Conservation (phyloP, 2,329 filamentous ascomycete species). For the Hirsutella minnesotensis region DNA sequence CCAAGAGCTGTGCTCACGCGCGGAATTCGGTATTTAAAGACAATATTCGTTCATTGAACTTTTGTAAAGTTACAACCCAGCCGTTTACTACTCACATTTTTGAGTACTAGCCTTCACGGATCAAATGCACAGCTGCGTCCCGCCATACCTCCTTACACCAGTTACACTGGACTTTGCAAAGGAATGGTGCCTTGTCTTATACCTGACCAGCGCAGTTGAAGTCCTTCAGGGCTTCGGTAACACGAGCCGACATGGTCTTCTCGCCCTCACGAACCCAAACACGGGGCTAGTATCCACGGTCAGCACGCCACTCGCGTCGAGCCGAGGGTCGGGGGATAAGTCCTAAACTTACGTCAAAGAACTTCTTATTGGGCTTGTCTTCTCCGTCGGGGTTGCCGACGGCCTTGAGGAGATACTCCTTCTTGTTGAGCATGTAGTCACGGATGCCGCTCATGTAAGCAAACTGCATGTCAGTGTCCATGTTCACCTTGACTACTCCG, state of each 20-base stretch:
- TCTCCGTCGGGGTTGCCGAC: slow-evolving; percentile 93
- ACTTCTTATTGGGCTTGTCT: slow-evolving; percentile 99
- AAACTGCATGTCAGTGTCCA: slow-evolving; percentile 96
- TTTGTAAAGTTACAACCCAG: too few relatives aligned
- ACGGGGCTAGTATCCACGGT: slow-evolving; percentile 45
- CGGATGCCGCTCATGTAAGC: slow-evolving; percentile 88
- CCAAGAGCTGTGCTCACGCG: too few relatives aligned
- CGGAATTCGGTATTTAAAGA: too few relatives aligned
- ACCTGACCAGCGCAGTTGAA: slow-evolving; percentile 53
- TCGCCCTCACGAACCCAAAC: slow-evolving; percentile 96
- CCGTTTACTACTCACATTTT: too few relatives aligned
- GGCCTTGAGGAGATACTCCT: slow-evolving; percentile 78
- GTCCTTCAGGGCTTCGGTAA: slow-evolving; percentile 72
- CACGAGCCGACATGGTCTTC: slow-evolving; percentile 85
- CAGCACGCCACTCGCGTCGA: background rate
- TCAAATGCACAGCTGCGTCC: too few relatives aligned
- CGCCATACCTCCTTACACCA: too few relatives aligned
- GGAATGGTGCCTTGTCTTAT: slow-evolving; percentile 9
- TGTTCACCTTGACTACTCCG: slow-evolving; percentile 98
- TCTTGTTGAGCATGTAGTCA: slow-evolving; percentile 88
- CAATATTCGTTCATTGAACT: too few relatives aligned
- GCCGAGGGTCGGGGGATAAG: background rate
- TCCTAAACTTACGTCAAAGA: slow-evolving; percentile 47
- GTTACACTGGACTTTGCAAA: too few relatives aligned
- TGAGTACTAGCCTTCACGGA: too few relatives aligned